Conservation (phyloP, 305 asterid genomes). For the Caryopteris hybrid region DNA sequence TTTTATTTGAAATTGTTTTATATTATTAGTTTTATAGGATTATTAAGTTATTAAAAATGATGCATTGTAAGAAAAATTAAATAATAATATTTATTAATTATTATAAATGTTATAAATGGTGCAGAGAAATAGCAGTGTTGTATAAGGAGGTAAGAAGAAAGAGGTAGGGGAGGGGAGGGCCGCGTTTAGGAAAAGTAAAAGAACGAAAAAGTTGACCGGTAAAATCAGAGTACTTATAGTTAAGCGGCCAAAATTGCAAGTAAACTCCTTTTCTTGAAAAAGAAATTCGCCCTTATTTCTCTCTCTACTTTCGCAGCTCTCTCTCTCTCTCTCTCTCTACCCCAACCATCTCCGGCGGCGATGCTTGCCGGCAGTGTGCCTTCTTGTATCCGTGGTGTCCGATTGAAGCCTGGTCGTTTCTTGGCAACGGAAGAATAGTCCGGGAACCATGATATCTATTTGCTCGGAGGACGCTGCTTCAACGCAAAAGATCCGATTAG, state of each 20-base stretch:
- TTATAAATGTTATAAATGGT: too few relatives aligned
- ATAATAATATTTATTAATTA: too few relatives aligned
- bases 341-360: constrained; percentile 33
- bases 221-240: constrained; percentile 1
- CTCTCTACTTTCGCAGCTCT: constrained; percentile 17
- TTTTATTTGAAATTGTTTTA: too few relatives aligned
- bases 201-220: constrained; percentile 25
- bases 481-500: constrained; percentile 32
- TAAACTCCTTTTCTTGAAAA: constrained; percentile 5
- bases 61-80: too few relatives aligned
- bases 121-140: too few relatives aligned
- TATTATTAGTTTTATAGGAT: too few relatives aligned
- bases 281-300: constrained; percentile 5
- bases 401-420: not conserved
- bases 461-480: constrained; percentile 22
- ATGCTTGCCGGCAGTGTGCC: constrained; percentile 29
- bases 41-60: too few relatives aligned
- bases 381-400: constrained; percentile 11
- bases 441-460: constrained; percentile 16
- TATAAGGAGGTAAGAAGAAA: too few relatives aligned
- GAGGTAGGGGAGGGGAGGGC: too few relatives aligned
- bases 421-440: constrained; percentile 18
- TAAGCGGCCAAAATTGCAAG: constrained; percentile 17
- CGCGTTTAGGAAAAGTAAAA: constrained; percentile 25
- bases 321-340: constrained; percentile 1